Percentiles rank a stretch among this genome's conserved stretches.
These are phyloP conservation scores for Trametes sanguinea DNA, from an alignment of 768 basidiomycete species.

Conservation along the genomic window DNA sequence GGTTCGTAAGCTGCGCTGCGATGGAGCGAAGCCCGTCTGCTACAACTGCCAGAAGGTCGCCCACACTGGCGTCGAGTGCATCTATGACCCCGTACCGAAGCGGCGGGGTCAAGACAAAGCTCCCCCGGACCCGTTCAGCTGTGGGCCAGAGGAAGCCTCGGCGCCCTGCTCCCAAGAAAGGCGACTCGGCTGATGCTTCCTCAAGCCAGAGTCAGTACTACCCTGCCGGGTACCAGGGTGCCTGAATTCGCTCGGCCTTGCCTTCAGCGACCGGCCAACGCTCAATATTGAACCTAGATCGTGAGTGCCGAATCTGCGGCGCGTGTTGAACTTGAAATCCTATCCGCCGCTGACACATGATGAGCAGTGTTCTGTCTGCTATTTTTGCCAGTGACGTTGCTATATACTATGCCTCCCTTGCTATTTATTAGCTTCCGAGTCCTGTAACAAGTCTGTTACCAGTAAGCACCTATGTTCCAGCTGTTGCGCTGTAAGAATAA, in stretches of 20 bases:
- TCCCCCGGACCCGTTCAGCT: slow-evolving; percentile 18
- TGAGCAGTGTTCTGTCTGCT: too few species aligned
- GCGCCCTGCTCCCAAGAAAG: slow-evolving; percentile 9
- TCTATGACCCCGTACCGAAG: slow-evolving; percentile 12
- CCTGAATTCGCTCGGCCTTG: background rate
- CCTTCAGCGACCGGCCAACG: too few species aligned
- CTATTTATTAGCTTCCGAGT: too few species aligned
- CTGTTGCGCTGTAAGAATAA: too few species aligned
- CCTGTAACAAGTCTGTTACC: too few species aligned
- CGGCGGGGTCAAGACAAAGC: slow-evolving; percentile 22
- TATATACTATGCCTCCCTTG: too few species aligned
- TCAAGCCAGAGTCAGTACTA: background rate
- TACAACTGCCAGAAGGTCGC: slow-evolving; percentile 15
- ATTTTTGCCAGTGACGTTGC: too few species aligned
- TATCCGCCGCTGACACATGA: too few species aligned
- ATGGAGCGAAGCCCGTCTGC: slow-evolving; percentile 19
- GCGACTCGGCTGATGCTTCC: background rate
- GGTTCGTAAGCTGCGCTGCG: slow-evolving; percentile 21
- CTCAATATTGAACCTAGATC: too few species aligned
- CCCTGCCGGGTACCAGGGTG: background rate
- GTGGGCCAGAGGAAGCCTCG: slow-evolving; percentile 35
- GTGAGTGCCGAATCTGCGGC: too few species aligned
- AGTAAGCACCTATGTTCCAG: too few species aligned
- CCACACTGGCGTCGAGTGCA: slow-evolving; percentile 4
- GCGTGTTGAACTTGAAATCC: too few species aligned